A percentile compares a stretch with the other conserved stretches of the same genome.
Evolutionary conservation across 768 basidiomycete species (phyloP).

Genomic region (Amanita pseudoporphyria): DNA sequence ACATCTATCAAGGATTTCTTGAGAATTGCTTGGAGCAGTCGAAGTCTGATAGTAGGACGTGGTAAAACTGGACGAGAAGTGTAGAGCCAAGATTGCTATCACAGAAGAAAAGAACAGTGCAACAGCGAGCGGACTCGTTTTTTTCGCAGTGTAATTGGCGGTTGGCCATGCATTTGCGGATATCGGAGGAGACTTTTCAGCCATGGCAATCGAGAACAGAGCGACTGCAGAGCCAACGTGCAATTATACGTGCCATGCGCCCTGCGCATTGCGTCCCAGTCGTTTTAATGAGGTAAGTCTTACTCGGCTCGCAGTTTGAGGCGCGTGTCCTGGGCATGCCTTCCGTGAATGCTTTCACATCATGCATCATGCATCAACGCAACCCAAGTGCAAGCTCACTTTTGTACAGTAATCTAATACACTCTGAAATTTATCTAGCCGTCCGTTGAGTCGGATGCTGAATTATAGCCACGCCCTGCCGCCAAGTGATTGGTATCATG

Average conservation of each 20-base stretch:
- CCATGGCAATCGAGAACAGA: conserved; percentile 6
- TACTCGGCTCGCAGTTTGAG: background rate
- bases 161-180: background rate
- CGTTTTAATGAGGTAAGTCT: background rate
- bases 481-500: no score
- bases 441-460: background rate
- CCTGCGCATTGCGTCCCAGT: conserved; percentile 2
- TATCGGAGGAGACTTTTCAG: conserved; percentile 7
- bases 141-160: background rate
- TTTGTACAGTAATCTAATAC: background rate
- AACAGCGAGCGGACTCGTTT: conserved; percentile 6
- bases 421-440: background rate
- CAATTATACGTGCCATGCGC: conserved; percentile 5
- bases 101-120: conserved; percentile 11
- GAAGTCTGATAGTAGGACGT: conserved; percentile 6
- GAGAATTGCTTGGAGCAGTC: conserved; percentile 15
- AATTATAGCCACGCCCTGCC: background rate
- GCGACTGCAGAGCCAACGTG: background rate
- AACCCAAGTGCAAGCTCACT: background rate
- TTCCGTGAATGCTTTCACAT: background rate
- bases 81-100: conserved; percentile 4
- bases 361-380: background rate
- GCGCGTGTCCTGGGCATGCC: background rate
- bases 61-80: conserved; percentile 6
- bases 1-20: conserved; percentile 35